phyloP scores from a whole-genome alignment of 2,329 filamentous ascomycete genomes.

The Elsinoe ampelina region DNA sequence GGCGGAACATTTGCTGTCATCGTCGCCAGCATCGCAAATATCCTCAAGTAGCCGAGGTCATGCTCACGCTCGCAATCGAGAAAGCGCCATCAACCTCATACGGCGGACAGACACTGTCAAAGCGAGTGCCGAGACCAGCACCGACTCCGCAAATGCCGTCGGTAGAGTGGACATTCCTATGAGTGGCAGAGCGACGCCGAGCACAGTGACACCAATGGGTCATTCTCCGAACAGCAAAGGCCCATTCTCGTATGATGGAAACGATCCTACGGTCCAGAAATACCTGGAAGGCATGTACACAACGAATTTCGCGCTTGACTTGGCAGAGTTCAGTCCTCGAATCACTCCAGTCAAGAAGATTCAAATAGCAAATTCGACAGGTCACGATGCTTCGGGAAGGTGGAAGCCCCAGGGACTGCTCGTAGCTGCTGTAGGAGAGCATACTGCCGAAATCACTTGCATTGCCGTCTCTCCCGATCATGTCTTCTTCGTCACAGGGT shows the following conservation, averaged over 20 bases:
- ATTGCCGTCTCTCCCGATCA: slow-evolving; percentile 82
- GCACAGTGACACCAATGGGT: neutral
- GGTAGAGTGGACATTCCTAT: slow-evolving; percentile 47
- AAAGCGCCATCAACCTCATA: slow-evolving; percentile 52
- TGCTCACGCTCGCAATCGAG: slow-evolving; percentile 35
- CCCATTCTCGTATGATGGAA: slow-evolving; percentile 78
- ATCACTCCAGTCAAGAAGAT: slow-evolving; percentile 56
- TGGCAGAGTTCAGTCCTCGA: slow-evolving; percentile 65
- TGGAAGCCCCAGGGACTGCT: slow-evolving; percentile 82
- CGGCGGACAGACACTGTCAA: slow-evolving; percentile 50
- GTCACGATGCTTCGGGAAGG: slow-evolving; percentile 40
- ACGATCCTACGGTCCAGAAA: slow-evolving; percentile 52
- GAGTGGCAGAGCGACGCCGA: slow-evolving; percentile 13
- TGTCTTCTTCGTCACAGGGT: slow-evolving; percentile 85
- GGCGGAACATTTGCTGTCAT: slow-evolving; percentile 20
- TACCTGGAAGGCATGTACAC: slow-evolving; percentile 77
- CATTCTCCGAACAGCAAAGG: slow-evolving; percentile 35
- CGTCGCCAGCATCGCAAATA: slow-evolving; percentile 27
- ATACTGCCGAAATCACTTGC: slow-evolving; percentile 71
- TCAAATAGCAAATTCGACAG: slow-evolving; percentile 29
- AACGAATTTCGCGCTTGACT: slow-evolving; percentile 51
- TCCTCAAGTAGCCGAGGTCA: slow-evolving; percentile 26
- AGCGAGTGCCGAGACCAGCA: slow-evolving; percentile 55
- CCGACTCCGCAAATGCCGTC: slow-evolving; percentile 54
- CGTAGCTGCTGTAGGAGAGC: slow-evolving; percentile 82